A percentile compares a stretch with the other conserved stretches of the same genome.
Evolutionary conservation across 768 basidiomycete genomes (phyloP).

Genomic region (Mrakia blollopis): DNA sequence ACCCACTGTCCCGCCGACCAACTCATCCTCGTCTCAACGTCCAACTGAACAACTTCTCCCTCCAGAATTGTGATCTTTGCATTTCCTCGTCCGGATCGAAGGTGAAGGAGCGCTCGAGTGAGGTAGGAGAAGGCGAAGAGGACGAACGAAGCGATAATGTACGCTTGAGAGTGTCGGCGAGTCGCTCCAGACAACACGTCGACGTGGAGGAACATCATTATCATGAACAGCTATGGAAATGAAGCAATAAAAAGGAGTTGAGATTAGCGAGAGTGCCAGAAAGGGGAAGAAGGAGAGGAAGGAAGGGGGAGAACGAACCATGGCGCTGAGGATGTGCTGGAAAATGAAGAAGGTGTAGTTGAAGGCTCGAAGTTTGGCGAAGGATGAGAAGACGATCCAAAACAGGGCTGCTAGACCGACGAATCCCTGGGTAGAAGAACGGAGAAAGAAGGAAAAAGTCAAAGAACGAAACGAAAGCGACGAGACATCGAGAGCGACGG

Average conservation of each 20-base stretch:
- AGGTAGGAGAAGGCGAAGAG: neutral
- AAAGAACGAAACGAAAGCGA: neutral
- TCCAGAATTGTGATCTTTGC: neutral
- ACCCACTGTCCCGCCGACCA: conserved; percentile 5
- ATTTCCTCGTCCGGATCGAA: neutral
- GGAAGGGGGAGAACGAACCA: neutral
- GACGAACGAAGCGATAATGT: neutral
- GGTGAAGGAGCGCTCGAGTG: neutral
- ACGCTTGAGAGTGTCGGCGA: neutral
- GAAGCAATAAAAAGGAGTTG: too few species aligned
- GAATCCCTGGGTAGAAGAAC: neutral
- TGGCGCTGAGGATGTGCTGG: neutral
- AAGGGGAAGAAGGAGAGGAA: too few species aligned
- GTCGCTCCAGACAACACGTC: neutral
- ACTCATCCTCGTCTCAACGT: conserved; percentile 3
- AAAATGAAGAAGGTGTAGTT: conserved; percentile 6
- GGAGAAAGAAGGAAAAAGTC: neutral
- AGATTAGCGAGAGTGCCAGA: too few species aligned
- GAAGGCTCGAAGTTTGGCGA: neutral
- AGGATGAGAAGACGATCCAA: conserved; percentile 6
- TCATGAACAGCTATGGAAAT: neutral
- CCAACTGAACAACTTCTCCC: neutral
- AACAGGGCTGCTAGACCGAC: conserved; percentile 4
- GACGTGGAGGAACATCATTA: conserved; percentile 8
- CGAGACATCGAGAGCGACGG: neutral